Evolutionary conservation across 225 moss, liverwort and hornwort species (phyloP), one percentile per base, ranked within the genome.

Genomic region (Bryoerythrophyllum caledonicum): DNA sequence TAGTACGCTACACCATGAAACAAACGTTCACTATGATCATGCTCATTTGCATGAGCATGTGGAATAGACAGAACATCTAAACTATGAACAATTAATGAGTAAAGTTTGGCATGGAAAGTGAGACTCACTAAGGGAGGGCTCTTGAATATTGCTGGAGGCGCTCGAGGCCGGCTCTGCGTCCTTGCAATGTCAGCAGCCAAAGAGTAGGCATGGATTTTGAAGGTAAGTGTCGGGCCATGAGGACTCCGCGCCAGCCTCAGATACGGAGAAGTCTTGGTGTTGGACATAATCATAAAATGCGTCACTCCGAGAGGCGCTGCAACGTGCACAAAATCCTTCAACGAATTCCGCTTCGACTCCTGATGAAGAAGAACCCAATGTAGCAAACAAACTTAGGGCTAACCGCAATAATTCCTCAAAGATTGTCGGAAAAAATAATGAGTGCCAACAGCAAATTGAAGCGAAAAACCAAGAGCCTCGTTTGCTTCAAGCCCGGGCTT

Each of bases 321-420:
- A 40, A 99, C 99, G 58, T 99, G 95, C 73, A 99, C 95, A 71
- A 99, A 99, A 81, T 99, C 99, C 76, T 93, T 93, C 76, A 99
- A 68, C 19, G 88, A 82, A 81, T 99, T 99, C 76, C 86, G 85
- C 74, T 80, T 90, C 2, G 91, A 88, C 63, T 91, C 91, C 94
- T 92, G 86, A 25, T 65, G 9, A 59, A 2, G 46, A 74, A 52
- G 15, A 54, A 24, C 35, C 1, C 16, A 54, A 57, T 6, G 26
- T 17, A 57, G 26, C 19, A 2, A 43, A 58, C 6, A 19, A 58
- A 25, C 20, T 58, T 2, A 19, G 3, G 14, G 3, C 43, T 43
- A 0, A 6, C 7, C 8, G 16, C 43, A 27, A 8, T 12, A 44
- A n/a, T 6, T 2, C 37, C 23, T 44, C 35, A 43, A 5, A 12